Base-by-base conservation (phyloP, 2,329 filamentous ascomycete genomes). In the Phymatotrichopsis omnivora region DNA sequence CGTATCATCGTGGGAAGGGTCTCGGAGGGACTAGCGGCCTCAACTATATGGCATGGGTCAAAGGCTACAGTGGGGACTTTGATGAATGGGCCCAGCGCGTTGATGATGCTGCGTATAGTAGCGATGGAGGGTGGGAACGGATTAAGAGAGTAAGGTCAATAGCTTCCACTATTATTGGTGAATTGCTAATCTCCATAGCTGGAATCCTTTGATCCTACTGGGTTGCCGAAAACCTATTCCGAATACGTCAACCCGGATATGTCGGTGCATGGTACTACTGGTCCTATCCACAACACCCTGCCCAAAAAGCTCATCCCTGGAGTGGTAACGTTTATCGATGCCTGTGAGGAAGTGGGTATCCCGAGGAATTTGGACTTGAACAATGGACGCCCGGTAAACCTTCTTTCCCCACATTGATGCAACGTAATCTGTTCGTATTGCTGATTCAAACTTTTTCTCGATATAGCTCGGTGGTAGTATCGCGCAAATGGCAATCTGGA, bases 41-140 rank as follows among this genome's bases (percentile, higher is more conserved):
- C 37, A 80, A 80, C 62, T 80, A 79, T 59, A 78, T 73, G 60
- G 77, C 74, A 11, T 80, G 75, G 75, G 66, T 76, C 4, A 73
- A 69, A 1, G 76, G 75, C 2, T 72, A 67, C 45, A 69, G 69
- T 42, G 65, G 66, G 2, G 78, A 74, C 0, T 79, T 74, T 54
- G 72, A 71, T 51, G 61, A 65, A 45, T 71, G 68, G 68, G 65
- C 49, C n/a, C 45, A 49, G 14, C 42, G 47, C n/a, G 54, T 41
- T 5, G 49, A 51, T 19, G 54, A 57, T 34, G 42, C 44, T 31
- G 47, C 58, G 12, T 63, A 67, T 28, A 69, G 62, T 43, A 67
- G 68, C 22, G 66, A 65, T 2, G 54, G 63, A 2, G 63, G 66
- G 6, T 80, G 76, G 76, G 76, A 64, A 0, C 78, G 72, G 70